Percentiles rank a stretch among this genome's conserved stretches.
phyloP scores from a whole-genome alignment of 495 filamentous ascomycete species.

The Penicillium steckii region DNA sequence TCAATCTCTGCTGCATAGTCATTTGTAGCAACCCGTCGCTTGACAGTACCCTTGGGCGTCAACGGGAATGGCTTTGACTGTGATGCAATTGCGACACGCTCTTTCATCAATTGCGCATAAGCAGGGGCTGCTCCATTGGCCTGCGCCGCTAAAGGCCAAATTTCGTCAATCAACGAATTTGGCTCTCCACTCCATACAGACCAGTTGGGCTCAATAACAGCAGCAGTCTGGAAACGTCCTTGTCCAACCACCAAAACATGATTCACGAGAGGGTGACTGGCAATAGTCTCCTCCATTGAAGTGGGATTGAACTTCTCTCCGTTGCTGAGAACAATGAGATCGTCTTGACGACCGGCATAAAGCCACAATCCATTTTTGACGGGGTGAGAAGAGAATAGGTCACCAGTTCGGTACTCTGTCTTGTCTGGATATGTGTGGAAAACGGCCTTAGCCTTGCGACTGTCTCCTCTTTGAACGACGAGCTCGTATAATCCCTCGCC shows the following conservation, averaged over 20 bases:
- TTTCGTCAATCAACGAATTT: conserved; percentile 58
- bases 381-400: conserved; percentile 14
- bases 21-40: conserved; percentile 41
- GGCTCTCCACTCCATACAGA: conserved; percentile 32
- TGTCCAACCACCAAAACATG: conserved; percentile 6
- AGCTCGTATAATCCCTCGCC: conserved; percentile 46
- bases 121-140: conserved; percentile 9
- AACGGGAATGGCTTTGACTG: conserved; percentile 47
- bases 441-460: conserved; percentile 1
- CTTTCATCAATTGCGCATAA: conserved; percentile 10
- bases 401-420: conserved; percentile 12
- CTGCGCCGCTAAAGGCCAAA: conserved; percentile 41
- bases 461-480: conserved; percentile 19
- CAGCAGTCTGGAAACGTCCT: conserved; percentile 1
- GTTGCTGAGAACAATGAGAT: conserved; percentile 31
- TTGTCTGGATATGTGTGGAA: conserved; percentile 16
- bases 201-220: conserved; percentile 13
- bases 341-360: conserved; percentile 31
- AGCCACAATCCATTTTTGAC: conserved; percentile 24
- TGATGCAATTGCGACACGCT: conserved; percentile 26
- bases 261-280: conserved; percentile 4
- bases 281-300: conserved; percentile 9
- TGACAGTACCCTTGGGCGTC: conserved; percentile 54
- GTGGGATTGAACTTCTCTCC: conserved; percentile 17
- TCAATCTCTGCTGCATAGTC: conserved; percentile 52